These are phyloP conservation scores for Carex sylvatica DNA, from an alignment of 202 grass and related monocot species.

Conservation along the genomic window DNA sequence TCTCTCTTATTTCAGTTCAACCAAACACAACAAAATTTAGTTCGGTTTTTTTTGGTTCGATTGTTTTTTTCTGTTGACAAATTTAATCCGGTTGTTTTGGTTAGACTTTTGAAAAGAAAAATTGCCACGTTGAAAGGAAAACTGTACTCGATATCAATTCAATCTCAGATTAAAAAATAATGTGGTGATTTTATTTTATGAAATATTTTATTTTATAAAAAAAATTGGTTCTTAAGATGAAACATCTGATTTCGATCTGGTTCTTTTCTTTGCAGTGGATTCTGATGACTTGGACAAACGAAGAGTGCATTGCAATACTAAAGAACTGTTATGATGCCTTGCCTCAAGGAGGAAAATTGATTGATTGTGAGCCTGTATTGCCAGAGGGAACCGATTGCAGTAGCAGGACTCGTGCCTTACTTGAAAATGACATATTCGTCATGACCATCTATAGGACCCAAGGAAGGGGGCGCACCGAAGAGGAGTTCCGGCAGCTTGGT, in stretches of 20 bases:
- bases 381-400: constrained; percentile 55
- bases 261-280: constrained; percentile 48
- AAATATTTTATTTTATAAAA: constrained; percentile 11
- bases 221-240: neutral
- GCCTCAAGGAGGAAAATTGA: constrained; percentile 62
- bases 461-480: constrained; percentile 60
- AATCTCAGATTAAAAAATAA: neutral
- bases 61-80: too few species aligned
- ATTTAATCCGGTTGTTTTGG: too few species aligned
- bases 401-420: constrained; percentile 65
- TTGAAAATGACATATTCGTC: constrained; percentile 83
- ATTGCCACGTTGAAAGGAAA: neutral
- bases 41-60: too few species aligned
- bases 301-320: constrained; percentile 70
- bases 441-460: constrained; percentile 82
- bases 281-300: constrained; percentile 68
- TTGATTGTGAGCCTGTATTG: constrained; percentile 81
- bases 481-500: constrained; percentile 69
- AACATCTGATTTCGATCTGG: neutral
- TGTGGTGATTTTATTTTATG: neutral
- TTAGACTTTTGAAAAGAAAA: too few species aligned
- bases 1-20: too few species aligned
- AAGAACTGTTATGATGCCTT: constrained; percentile 64
- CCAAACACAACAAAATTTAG: too few species aligned
- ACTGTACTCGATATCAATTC: neutral